These are phyloP conservation scores for Suhomyces guaymorum DNA, from an alignment of 1,139 yeast species.

Conservation along the genomic window DNA sequence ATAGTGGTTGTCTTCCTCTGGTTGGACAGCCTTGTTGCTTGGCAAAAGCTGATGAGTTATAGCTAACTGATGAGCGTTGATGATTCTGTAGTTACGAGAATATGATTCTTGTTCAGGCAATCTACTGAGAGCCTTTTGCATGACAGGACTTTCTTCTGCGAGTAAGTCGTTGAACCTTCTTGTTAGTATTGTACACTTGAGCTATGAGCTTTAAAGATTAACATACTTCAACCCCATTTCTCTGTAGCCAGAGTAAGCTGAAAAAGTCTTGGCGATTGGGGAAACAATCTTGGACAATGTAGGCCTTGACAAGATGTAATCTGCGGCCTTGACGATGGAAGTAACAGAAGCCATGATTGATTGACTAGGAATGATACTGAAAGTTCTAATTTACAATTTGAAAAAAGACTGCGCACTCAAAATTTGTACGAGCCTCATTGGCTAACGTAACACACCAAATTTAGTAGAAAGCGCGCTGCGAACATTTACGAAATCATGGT, in stretches of 20 bases:
- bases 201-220: too few species aligned
- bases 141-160: conserved; percentile 80
- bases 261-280: conserved; percentile 78
- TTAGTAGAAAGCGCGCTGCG: conserved; percentile 7
- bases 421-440: conserved; percentile 17
- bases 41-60: conserved; percentile 86
- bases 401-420: conserved; percentile 13
- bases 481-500: too few species aligned
- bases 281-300: conserved; percentile 69
- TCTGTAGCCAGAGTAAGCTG: conserved; percentile 85
- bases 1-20: conserved; percentile 84
- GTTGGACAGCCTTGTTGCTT: conserved; percentile 70
- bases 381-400: conserved; percentile 1
- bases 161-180: conserved; percentile 76
- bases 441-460: conserved; percentile 14
- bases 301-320: conserved; percentile 80
- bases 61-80: conserved; percentile 88
- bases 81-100: conserved; percentile 88
- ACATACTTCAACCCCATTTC: conserved; percentile 78
- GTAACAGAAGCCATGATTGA: conserved; percentile 77
- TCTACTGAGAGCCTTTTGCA: conserved; percentile 87
- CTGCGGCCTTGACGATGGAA: conserved; percentile 78
- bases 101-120: conserved; percentile 81
- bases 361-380: too few species aligned
- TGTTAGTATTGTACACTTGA: not conserved